A percentile compares a stretch with the other conserved stretches of the same genome.
phyloP scores from a whole-genome alignment of 2,329 filamentous ascomycete genomes.

The Neonectria ditissima region DNA sequence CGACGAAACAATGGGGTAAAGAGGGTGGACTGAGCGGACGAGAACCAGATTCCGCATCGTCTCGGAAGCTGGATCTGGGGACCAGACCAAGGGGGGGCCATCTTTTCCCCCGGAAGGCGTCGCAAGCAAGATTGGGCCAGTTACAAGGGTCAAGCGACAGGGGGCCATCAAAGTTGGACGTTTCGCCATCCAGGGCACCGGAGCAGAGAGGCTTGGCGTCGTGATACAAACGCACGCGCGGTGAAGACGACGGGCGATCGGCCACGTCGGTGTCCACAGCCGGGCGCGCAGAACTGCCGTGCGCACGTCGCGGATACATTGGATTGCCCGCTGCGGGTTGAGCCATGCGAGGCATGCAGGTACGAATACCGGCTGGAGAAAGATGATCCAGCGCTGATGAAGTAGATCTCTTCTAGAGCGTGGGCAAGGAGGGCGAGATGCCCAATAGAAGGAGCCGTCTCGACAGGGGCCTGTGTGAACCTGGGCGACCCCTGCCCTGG shows the following conservation, averaged over 20 bases:
- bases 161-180: slow-evolving; percentile 31
- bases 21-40: slow-evolving; percentile 14
- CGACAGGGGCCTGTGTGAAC: slow-evolving; percentile 18
- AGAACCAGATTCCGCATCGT: slow-evolving; percentile 19
- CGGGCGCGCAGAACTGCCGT: slow-evolving; percentile 12
- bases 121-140: slow-evolving; percentile 44
- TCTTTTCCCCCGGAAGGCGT: slow-evolving; percentile 28
- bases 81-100: slow-evolving; percentile 13
- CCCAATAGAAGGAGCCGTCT: slow-evolving; percentile 2
- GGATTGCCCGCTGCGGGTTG: slow-evolving; percentile 7
- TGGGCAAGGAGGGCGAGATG: slow-evolving; percentile 17
- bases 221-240: slow-evolving; percentile 26
- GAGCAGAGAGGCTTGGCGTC: background rate
- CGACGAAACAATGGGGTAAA: slow-evolving; percentile 22
- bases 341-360: slow-evolving; percentile 37
- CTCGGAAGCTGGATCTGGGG: slow-evolving; percentile 17
- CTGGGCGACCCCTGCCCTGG: background rate
- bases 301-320: slow-evolving; percentile 37
- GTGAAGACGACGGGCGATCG: slow-evolving; percentile 19
- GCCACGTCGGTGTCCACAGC: slow-evolving; percentile 12
- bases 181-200: slow-evolving; percentile 25
- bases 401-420: slow-evolving; percentile 33
- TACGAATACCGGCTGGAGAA: slow-evolving; percentile 34
- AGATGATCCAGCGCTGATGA: slow-evolving; percentile 19
- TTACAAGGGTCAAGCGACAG: slow-evolving; percentile 46